Evolutionary conservation across 2,329 filamentous ascomycete species (phyloP).

Genomic region (Cytospora leucostoma): DNA sequence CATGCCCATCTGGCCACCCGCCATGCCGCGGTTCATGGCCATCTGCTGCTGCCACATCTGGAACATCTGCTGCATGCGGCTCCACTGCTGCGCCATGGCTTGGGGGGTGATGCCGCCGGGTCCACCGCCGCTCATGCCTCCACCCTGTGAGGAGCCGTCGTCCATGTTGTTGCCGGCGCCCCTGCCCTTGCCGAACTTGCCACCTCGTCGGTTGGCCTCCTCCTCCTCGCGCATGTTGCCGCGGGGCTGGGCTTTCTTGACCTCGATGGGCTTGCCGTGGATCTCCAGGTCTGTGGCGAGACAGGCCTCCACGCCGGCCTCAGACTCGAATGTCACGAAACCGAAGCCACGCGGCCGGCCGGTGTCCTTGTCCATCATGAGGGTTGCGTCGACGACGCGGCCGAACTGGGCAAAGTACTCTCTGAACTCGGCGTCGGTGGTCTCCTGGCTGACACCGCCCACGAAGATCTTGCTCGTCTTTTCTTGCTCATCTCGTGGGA

Average conservation of each 20-base stretch:
- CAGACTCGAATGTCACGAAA: slow-evolving; percentile 97
- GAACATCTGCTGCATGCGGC: slow-evolving; percentile 98
- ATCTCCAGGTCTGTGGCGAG: slow-evolving; percentile 85
- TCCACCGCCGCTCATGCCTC: slow-evolving; percentile 35
- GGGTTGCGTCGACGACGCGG: slow-evolving; percentile 90
- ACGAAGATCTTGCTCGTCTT: slow-evolving; percentile 99
- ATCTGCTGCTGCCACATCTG: slow-evolving; percentile 89
- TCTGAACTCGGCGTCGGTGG: slow-evolving; percentile 93
- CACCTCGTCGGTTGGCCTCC: slow-evolving; percentile 62
- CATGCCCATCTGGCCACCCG: slow-evolving; percentile 33
- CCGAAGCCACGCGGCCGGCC: slow-evolving; percentile 95
- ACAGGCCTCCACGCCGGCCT: slow-evolving; percentile 90
- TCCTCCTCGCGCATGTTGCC: slow-evolving; percentile 94
- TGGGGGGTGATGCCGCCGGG: slow-evolving; percentile 77
- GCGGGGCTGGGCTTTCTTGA: slow-evolving; percentile 95
- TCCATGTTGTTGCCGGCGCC: slow-evolving; percentile 42
- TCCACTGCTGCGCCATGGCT: slow-evolving; percentile 98
- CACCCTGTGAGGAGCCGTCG: slow-evolving; percentile 32
- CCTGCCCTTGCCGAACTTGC: slow-evolving; percentile 57
- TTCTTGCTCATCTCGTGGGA: slow-evolving; percentile 96
- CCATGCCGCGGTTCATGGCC: slow-evolving; percentile 75
- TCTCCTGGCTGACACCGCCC: slow-evolving; percentile 94
- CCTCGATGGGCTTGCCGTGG: slow-evolving; percentile 93
- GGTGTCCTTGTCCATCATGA: slow-evolving; percentile 99
- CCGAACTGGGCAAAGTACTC: slow-evolving; percentile 97